These are phyloP conservation scores for Teunomyces pallodes DNA, from an alignment of 805 yeast species.

Conservation along the genomic window DNA sequence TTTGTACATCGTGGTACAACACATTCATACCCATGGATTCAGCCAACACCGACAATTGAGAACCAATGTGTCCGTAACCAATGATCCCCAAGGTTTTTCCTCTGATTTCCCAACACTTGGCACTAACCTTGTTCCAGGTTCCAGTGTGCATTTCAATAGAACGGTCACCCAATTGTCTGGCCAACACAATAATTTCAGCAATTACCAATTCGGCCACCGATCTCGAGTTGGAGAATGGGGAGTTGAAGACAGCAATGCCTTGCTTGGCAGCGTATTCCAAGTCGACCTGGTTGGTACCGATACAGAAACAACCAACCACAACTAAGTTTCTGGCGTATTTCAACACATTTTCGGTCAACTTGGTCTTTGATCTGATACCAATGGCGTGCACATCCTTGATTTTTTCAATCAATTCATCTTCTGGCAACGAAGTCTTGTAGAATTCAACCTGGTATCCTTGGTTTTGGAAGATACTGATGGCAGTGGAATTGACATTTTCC, in stretches of 20 bases:
- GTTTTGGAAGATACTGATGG: slow-evolving; percentile 74
- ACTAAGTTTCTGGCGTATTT: slow-evolving; percentile 86
- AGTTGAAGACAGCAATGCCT: slow-evolving; percentile 96
- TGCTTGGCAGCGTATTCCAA: slow-evolving; percentile 84
- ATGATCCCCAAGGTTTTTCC: slow-evolving; percentile 97
- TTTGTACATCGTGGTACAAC: slow-evolving; percentile 83
- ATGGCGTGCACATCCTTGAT: slow-evolving; percentile 92
- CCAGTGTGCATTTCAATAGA: slow-evolving; percentile 94
- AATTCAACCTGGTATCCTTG: slow-evolving; percentile 98
- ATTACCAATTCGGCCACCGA: slow-evolving; percentile 97
- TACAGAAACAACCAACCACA: slow-evolving; percentile 96
- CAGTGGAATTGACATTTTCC: slow-evolving; percentile 93
- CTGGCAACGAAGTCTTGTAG: slow-evolving; percentile 83
- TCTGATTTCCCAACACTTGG: slow-evolving; percentile 98
- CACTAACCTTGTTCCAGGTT: slow-evolving; percentile 94
- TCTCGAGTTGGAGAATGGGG: slow-evolving; percentile 97
- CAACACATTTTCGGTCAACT: slow-evolving; percentile 73
- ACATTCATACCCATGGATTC: slow-evolving; percentile 98
- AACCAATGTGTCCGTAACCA: slow-evolving; percentile 98
- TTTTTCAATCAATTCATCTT: slow-evolving; percentile 91
- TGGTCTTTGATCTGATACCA: slow-evolving; percentile 97
- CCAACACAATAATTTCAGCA: slow-evolving; percentile 88
- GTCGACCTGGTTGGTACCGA: slow-evolving; percentile 98
- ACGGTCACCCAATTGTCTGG: slow-evolving; percentile 96
- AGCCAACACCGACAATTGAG: slow-evolving; percentile 94